Evolutionary conservation across 1,284 basidiomycete genomes (phyloP), one percentile per base, ranked within the genome.

Genomic region (Ustilago trichophora): DNA sequence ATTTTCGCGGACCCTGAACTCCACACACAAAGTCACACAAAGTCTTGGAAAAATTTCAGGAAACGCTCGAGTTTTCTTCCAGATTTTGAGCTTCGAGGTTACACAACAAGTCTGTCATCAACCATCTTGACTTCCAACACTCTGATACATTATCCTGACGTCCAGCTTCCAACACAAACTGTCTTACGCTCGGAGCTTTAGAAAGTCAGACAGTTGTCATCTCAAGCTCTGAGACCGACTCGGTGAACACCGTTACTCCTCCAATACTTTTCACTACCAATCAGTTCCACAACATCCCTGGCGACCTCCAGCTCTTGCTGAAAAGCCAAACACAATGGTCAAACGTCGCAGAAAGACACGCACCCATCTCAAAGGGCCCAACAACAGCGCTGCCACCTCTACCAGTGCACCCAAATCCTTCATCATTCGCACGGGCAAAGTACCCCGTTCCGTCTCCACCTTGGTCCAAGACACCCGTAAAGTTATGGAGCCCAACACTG

Each of bases 401-500:
- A 67, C 70, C 3, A 54, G 37, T 12, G 77, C 76, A 12, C 86
- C 86, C 16, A 86, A 86, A 77, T 86, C 85, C 21, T 87, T 87
- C 80, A 91, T 99, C 68, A 93, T 99, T 82, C 95, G 94, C 78
- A 91, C 94, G 82, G 95, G 95, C 37, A 88, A 89, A 57, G 93
- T 98, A 26, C 93, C 94, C 12, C 85, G 87, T 50, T 91, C 91
- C n/a, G 86, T 96, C 47, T 84, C 88, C 4, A 90, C 92, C 73
- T 88, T 99, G 26, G 93, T 97, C 13, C 87, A 90, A 47, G 96
- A 99, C 83, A 85, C 97, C 76, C 86, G 96, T 73, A 91, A 91
- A 82, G 90, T 96, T 62, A 93, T 99, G 91, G 96, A 98, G 83
- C 96, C 96, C 58, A 93, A 98, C 82, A 99, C 96, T 18, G 96